Percentiles rank a stretch among this genome's conserved stretches.
phyloP scores from a whole-genome alignment of 2,329 filamentous ascomycete genomes.

The Calonectria pauciramosa region DNA sequence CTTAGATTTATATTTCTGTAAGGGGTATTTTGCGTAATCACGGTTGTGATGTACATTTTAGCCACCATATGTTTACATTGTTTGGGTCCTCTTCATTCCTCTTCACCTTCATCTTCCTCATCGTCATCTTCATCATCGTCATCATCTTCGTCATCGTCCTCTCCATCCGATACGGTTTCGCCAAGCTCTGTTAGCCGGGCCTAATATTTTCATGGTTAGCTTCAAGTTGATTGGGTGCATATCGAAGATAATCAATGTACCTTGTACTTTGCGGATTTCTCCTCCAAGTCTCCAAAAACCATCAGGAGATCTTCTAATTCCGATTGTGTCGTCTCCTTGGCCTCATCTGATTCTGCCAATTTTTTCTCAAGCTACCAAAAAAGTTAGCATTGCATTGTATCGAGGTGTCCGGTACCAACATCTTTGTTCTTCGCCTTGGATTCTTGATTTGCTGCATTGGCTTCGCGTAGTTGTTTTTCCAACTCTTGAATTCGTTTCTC shows the following conservation, averaged over 20 bases:
- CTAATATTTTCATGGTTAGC: constrained; percentile 48
- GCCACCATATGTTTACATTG: constrained; percentile 14
- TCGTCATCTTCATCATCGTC: constrained; percentile 52
- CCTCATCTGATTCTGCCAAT: constrained; percentile 65
- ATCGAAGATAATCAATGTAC: constrained; percentile 56
- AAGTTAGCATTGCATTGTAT: constrained; percentile 39
- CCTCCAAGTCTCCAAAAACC: constrained; percentile 84
- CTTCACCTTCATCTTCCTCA: constrained; percentile 28
- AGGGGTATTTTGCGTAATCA: constrained; percentile 41
- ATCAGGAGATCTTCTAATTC: constrained; percentile 87
- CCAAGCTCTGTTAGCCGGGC: constrained; percentile 75
- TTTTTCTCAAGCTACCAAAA: constrained; percentile 48
- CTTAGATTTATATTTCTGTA: constrained; percentile 45
- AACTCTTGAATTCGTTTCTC: constrained; percentile 43
- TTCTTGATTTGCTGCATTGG: constrained; percentile 35
- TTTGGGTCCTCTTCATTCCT: background rate
- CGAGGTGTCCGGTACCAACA: constrained; percentile 34
- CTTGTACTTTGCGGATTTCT: constrained; percentile 82
- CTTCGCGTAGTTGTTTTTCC: constrained; percentile 45
- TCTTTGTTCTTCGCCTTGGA: constrained; percentile 40
- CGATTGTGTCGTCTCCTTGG: constrained; percentile 74
- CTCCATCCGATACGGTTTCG: constrained; percentile 81
- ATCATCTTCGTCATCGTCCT: constrained; percentile 71
- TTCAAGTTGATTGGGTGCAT: constrained; percentile 2
- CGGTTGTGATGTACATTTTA: background rate